Percentiles rank a stretch among this genome's conserved stretches.
These are phyloP conservation scores for Schwanniomyces pseudopolymorphus DNA, from an alignment of 805 yeast genomes.

Conservation along the genomic window DNA sequence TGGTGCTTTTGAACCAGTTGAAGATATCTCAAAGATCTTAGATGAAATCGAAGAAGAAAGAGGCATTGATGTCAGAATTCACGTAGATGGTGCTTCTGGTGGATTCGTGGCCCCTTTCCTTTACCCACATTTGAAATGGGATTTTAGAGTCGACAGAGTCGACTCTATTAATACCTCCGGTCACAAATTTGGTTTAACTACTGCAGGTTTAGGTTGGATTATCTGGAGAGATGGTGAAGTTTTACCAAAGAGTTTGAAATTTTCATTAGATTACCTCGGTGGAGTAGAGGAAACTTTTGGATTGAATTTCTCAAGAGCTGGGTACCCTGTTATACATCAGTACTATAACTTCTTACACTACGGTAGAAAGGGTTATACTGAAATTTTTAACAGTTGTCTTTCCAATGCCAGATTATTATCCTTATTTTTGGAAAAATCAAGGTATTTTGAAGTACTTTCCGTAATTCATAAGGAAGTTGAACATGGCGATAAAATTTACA, in stretches of 20 bases:
- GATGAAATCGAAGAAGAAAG: slow-evolving; percentile 67
- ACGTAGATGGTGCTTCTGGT: slow-evolving; percentile 93
- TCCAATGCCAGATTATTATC: slow-evolving; percentile 72
- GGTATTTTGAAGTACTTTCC: slow-evolving; percentile 70
- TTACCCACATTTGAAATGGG: slow-evolving; percentile 80
- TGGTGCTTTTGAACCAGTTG: slow-evolving; percentile 85
- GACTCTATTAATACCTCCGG: slow-evolving; percentile 87
- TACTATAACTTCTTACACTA: slow-evolving; percentile 74
- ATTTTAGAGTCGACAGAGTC: slow-evolving; percentile 74
- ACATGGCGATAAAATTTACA: slow-evolving; percentile 16
- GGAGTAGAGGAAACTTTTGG: slow-evolving; percentile 86
- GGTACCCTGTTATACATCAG: slow-evolving; percentile 86
- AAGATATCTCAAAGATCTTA: slow-evolving; percentile 56
- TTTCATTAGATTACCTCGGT: slow-evolving; percentile 81
- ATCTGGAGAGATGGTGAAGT: slow-evolving; percentile 67
- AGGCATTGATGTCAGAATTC: slow-evolving; percentile 74
- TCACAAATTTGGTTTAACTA: slow-evolving; percentile 87
- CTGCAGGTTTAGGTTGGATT: slow-evolving; percentile 94
- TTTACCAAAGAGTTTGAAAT: slow-evolving; percentile 71
- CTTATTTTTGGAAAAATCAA: slow-evolving; percentile 60
- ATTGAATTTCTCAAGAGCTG: slow-evolving; percentile 88
- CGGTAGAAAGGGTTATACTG: slow-evolving; percentile 71
- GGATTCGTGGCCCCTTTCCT: slow-evolving; percentile 85
- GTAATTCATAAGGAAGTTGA: slow-evolving; percentile 63
- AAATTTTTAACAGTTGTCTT: slow-evolving; percentile 60